phyloP scores from a whole-genome alignment of 306 rosid genomes.

The Quercus agrifolia region DNA sequence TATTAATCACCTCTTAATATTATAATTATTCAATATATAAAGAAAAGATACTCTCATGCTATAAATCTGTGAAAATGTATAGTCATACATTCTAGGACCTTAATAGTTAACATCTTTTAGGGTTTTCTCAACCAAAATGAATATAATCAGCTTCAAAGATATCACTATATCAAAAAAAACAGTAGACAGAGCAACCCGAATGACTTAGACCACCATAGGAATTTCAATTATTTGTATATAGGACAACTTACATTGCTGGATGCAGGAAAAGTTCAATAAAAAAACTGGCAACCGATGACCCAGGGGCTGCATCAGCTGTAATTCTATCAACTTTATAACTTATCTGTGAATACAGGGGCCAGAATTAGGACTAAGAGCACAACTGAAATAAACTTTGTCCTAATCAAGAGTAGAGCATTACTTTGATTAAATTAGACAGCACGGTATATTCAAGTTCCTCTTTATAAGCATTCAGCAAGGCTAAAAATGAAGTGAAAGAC shows the following conservation, averaged over 20 bases:
- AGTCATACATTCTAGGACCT: too few relatives aligned
- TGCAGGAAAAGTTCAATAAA: constrained; percentile 57
- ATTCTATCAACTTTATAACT: constrained; percentile 49
- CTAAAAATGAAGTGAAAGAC: constrained; percentile 62
- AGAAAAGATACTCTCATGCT: background rate
- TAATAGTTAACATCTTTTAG: too few relatives aligned
- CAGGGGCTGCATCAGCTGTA: constrained; percentile 79
- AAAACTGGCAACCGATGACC: constrained; percentile 35
- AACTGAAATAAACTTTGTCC: background rate
- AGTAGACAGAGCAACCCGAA: background rate
- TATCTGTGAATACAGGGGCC: constrained; percentile 43
- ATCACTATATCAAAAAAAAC: background rate
- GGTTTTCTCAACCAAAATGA: too few relatives aligned
- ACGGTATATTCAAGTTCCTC: constrained; percentile 84
- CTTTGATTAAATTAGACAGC: constrained; percentile 72
- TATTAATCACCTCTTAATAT: background rate
- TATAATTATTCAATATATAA: background rate
- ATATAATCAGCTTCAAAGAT: background rate
- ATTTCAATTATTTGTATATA: background rate
- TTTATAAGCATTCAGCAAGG: constrained; percentile 74
- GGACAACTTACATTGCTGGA: constrained; percentile 68
- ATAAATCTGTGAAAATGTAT: too few relatives aligned
- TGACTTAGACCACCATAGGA: background rate
- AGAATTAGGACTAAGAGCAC: constrained; percentile 24
- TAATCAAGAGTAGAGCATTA: constrained; percentile 32